Evolutionary conservation across 768 basidiomycete genomes (phyloP).

Genomic region (Suillus subluteus): DNA sequence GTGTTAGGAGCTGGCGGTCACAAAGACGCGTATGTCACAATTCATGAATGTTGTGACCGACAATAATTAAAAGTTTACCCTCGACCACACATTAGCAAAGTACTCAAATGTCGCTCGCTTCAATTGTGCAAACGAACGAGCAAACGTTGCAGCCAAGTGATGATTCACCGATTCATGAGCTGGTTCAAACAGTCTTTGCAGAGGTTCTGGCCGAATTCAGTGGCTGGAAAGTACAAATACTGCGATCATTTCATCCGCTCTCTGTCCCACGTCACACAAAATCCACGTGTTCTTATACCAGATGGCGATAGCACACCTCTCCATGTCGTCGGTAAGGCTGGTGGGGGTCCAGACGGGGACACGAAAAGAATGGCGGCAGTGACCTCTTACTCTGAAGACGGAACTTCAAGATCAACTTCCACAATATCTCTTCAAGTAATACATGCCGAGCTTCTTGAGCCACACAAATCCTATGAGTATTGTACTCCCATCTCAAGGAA

Average conservation of each 20-base stretch:
- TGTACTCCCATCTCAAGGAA: constrained; percentile 55
- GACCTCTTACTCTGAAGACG: constrained; percentile 5
- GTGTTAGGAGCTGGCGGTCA: neutral
- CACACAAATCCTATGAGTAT: constrained; percentile 53
- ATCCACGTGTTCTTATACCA: neutral
- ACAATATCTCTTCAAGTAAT: constrained; percentile 7
- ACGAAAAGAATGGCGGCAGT: neutral
- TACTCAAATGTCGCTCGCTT: neutral
- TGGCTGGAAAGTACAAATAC: constrained; percentile 9
- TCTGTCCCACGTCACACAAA: constrained; percentile 3
- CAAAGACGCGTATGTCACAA: neutral
- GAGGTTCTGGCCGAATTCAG: neutral
- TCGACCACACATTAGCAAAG: neutral
- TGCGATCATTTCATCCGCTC: constrained; percentile 4
- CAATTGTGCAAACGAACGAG: neutral
- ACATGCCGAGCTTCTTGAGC: constrained; percentile 17
- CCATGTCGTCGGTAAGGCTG: neutral
- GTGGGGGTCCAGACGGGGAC: neutral
- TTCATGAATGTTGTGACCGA: neutral
- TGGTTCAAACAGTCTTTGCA: constrained; percentile 3
- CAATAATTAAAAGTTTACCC: neutral
- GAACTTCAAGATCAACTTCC: neutral
- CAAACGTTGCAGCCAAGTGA: neutral
- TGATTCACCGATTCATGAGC: neutral
- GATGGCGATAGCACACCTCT: neutral